phyloP scores from a whole-genome alignment of 208 protist genomes.

The Trypanosoma congolense region DNA sequence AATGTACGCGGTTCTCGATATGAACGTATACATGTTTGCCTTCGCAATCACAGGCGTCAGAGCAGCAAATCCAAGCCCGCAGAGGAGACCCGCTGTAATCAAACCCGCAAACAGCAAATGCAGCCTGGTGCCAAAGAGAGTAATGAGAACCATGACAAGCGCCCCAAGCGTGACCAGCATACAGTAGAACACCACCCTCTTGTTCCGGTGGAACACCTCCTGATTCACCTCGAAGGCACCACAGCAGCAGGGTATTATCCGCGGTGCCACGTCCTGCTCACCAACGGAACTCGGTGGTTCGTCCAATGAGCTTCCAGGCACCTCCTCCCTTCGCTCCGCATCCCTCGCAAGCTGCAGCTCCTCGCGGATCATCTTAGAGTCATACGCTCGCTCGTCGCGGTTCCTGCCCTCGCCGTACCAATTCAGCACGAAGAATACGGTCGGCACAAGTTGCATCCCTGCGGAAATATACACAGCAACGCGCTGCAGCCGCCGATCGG shows the following conservation, averaged over 20 bases:
- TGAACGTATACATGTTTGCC: conserved; percentile 59
- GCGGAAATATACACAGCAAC: conserved; percentile 54
- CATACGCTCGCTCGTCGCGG: conserved; percentile 38
- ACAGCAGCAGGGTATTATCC: conserved; percentile 22
- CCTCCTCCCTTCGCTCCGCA: conserved; percentile 7
- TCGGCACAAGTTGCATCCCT: conserved; percentile 45
- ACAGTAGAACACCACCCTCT: conserved; percentile 48
- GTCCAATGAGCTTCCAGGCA: background rate
- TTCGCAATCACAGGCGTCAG: conserved; percentile 64
- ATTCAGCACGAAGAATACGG: conserved; percentile 57
- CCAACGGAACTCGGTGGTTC: background rate
- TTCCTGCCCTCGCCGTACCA: conserved; percentile 63
- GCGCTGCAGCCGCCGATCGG: conserved; percentile 37
- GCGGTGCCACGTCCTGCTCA: background rate
- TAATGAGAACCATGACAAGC: conserved; percentile 39
- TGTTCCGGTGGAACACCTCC: conserved; percentile 49
- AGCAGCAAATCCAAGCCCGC: conserved; percentile 44
- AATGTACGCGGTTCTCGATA: conserved; percentile 47
- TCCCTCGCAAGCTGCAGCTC: conserved; percentile 24
- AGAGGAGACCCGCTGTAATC: conserved; percentile 32
- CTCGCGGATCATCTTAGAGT: conserved; percentile 29
- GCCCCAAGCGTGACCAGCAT: conserved; percentile 37
- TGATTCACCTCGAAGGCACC: conserved; percentile 61
- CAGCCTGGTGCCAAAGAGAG: conserved; percentile 31
- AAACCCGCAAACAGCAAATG: conserved; percentile 31